Evolutionary conservation across 352 stramenopile species (phyloP).

Genomic region (Globisporangium spinosum): DNA sequence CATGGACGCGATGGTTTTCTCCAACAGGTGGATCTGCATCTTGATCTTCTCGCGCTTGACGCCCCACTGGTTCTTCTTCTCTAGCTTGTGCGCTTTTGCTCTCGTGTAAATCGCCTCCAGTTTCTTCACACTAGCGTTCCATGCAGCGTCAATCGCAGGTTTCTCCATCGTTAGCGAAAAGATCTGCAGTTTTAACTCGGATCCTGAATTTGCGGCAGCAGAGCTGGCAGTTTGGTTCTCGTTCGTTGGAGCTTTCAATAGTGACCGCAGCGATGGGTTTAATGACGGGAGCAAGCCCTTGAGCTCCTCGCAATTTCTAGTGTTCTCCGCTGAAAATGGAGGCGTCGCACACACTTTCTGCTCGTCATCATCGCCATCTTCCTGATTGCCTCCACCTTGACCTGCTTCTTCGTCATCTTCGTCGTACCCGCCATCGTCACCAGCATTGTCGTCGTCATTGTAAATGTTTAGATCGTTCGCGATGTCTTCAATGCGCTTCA

Average conservation of each 20-base stretch:
- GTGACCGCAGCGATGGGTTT: slow-evolving; percentile 8
- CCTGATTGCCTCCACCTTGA: slow-evolving; percentile 5
- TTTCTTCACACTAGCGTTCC: slow-evolving; percentile 41
- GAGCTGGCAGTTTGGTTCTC: too few relatives aligned
- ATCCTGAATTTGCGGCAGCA: not conserved
- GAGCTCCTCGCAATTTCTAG: slow-evolving; percentile 1
- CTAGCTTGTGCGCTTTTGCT: slow-evolving; percentile 36
- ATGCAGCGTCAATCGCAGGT: slow-evolving; percentile 42
- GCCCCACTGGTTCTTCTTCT: slow-evolving; percentile 46
- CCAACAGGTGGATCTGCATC: slow-evolving; percentile 63
- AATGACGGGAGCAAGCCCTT: slow-evolving; percentile 11
- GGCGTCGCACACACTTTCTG: not conserved
- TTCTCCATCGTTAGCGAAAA: slow-evolving; percentile 55
- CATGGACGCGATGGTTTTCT: slow-evolving; percentile 71
- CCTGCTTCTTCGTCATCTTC: slow-evolving; percentile 22
- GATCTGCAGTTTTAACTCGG: slow-evolving; percentile 17
- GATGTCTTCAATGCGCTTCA: slow-evolving; percentile 1
- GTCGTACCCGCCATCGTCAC: slow-evolving; percentile 27
- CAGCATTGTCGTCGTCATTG: slow-evolving; percentile 26
- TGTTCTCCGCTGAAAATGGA: slow-evolving; percentile 10
- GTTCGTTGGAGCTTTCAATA: slow-evolving; percentile 1
- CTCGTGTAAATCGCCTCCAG: slow-evolving; percentile 47
- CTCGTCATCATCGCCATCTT: slow-evolving; percentile 1
- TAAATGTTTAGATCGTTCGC: slow-evolving; percentile 23
- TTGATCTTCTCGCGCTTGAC: slow-evolving; percentile 66